phyloP scores from a whole-genome alignment of 2,329 filamentous ascomycete genomes.

The Monosporascus cannonballus region DNA sequence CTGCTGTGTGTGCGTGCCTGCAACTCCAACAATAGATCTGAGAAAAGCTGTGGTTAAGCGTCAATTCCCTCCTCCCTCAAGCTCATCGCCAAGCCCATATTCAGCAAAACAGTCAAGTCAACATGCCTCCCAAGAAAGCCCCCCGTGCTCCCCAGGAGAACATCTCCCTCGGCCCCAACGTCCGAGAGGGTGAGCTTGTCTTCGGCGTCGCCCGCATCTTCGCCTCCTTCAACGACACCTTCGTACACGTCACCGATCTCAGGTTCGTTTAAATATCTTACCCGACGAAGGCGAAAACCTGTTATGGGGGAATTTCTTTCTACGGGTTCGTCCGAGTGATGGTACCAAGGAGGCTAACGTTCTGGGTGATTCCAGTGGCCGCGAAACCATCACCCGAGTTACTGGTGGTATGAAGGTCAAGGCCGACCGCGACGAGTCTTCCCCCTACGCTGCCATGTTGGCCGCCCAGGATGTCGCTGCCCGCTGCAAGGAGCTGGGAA shows the following conservation, averaged over 20 bases:
- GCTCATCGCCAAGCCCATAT: conserved; percentile 24
- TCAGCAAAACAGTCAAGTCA: conserved; percentile 38
- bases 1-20: not conserved
- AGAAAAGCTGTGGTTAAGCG: not conserved
- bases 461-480: conserved; percentile 95
- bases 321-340: conserved; percentile 19
- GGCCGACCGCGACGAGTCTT: conserved; percentile 99
- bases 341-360: conserved; percentile 51
- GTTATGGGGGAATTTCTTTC: conserved; percentile 1
- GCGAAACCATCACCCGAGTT: conserved; percentile 99
- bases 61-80: conserved; percentile 13
- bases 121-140: conserved; percentile 93
- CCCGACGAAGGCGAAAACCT: conserved; percentile 13
- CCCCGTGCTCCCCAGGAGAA: conserved; percentile 85
- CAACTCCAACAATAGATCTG: not conserved
- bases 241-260: conserved; percentile 99
- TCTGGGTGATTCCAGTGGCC: conserved; percentile 77
- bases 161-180: conserved; percentile 94
- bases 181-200: conserved; percentile 95
- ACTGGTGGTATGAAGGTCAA: conserved; percentile 99
- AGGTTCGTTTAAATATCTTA: conserved; percentile 50
- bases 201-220: conserved; percentile 98
- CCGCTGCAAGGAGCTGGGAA: conserved; percentile 68
- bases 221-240: conserved; percentile 89
- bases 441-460: conserved; percentile 99